A percentile compares a stretch with the other conserved stretches of the same genome.
Evolutionary conservation across 805 yeast species (phyloP).

Genomic region (Myxozyma neglecta): DNA sequence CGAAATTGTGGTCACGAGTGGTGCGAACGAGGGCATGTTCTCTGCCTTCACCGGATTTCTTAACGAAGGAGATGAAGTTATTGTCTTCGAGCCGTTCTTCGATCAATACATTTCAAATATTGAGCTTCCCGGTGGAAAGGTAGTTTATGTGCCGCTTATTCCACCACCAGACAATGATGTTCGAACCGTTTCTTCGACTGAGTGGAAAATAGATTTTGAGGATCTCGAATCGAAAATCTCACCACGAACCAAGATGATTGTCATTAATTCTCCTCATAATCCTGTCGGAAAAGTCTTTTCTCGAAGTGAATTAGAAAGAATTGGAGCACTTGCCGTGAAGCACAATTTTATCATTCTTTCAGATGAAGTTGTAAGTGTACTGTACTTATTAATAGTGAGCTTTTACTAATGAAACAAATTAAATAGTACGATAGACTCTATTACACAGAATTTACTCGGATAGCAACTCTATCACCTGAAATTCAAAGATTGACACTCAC

Average conservation of each 20-base stretch:
- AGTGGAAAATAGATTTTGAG: conserved; percentile 83
- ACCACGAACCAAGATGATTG: conserved; percentile 76
- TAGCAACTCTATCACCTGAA: conserved; percentile 80
- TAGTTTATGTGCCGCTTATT: conserved; percentile 79
- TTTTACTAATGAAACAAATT: not conserved
- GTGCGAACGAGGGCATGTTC: conserved; percentile 91
- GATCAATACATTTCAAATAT: conserved; percentile 95
- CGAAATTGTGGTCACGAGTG: conserved; percentile 83
- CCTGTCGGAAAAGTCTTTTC: conserved; percentile 90
- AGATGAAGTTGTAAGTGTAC: conserved; percentile 66
- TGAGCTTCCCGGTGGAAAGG: conserved; percentile 90
- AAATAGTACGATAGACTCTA: conserved; percentile 73
- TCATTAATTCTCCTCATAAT: conserved; percentile 92
- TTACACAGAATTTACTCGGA: conserved; percentile 74
- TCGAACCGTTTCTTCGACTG: conserved; percentile 70
- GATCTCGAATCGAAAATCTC: conserved; percentile 72
- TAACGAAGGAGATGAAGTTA: conserved; percentile 87
- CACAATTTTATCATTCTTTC: conserved; percentile 80
- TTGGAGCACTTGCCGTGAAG: conserved; percentile 82
- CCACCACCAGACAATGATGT: conserved; percentile 73
- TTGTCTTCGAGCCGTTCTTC: conserved; percentile 94
- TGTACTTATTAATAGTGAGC: not conserved
- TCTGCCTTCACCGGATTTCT: conserved; percentile 81
- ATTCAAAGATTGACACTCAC: conserved; percentile 76
- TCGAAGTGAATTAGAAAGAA: conserved; percentile 65